phyloP scores from a whole-genome alignment of 192 early-diverging fungal genomes.

The Coemansia sp. region DNA sequence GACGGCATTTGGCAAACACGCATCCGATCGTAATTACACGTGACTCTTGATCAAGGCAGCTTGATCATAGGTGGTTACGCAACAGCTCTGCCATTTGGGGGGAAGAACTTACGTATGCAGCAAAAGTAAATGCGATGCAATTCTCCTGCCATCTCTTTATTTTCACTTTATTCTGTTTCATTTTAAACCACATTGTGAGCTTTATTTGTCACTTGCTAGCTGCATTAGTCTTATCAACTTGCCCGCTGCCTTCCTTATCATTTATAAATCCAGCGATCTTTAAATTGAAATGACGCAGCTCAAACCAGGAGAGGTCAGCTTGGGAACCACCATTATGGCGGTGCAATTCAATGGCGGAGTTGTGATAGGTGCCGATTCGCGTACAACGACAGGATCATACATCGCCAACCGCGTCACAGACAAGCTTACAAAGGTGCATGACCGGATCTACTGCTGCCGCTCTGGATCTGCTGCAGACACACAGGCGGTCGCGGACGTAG shows the following conservation, averaged over 20 bases:
- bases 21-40: background rate
- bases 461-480: conserved; percentile 98
- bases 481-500: conserved; percentile 96
- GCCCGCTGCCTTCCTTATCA: background rate
- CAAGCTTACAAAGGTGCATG: conserved; percentile 95
- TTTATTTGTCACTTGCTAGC: background rate
- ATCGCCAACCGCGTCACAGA: conserved; percentile 98
- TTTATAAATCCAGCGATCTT: background rate
- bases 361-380: conserved; percentile 94
- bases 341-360: conserved; percentile 88
- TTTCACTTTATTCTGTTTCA: background rate
- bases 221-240: background rate
- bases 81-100: background rate
- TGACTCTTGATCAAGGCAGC: background rate
- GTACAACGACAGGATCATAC: conserved; percentile 94
- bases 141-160: background rate
- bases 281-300: conserved; percentile 51
- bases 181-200: background rate
- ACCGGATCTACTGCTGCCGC: conserved; percentile 96
- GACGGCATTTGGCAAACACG: too few species aligned
- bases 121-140: background rate
- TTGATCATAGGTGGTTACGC: background rate
- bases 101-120: too few species aligned
- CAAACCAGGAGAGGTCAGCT: conserved; percentile 93
- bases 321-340: conserved; percentile 98